Percentiles rank a stretch among this genome's conserved stretches.
Evolutionary conservation across 164 flowering plant genomes (phyloP).

Genomic region (Nelumbo lutea): DNA sequence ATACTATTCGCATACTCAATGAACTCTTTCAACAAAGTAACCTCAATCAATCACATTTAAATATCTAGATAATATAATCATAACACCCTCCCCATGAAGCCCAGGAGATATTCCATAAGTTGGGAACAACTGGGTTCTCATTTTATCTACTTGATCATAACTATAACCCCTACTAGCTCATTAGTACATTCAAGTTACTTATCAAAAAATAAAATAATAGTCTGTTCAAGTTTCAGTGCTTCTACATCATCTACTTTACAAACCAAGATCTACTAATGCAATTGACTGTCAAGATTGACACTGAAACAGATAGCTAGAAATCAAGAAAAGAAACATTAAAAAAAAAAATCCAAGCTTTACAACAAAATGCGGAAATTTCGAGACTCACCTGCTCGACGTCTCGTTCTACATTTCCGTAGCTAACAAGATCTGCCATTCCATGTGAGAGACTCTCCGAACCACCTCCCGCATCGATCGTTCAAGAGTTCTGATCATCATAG

Average conservation of each 20-base stretch:
- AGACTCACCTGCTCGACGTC: slow-evolving; percentile 70
- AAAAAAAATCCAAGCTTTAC: not conserved
- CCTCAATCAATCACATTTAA: too few relatives aligned
- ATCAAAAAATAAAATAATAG: too few relatives aligned
- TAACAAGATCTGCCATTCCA: slow-evolving; percentile 99
- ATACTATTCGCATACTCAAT: too few relatives aligned
- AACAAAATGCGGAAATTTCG: not conserved
- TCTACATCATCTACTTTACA: not conserved
- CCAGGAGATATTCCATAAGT: not conserved
- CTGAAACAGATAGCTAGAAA: not conserved
- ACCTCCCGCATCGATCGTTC: slow-evolving; percentile 59
- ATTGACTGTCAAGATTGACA: not conserved
- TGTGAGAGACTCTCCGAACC: slow-evolving; percentile 53
- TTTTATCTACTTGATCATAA: not conserved
- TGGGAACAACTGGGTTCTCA: not conserved
- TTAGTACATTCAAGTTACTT: too few relatives aligned
- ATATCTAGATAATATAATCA: not conserved
- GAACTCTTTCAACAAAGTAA: not conserved
- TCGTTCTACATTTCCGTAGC: slow-evolving; percentile 76
- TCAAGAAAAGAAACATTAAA: slow-evolving; percentile 1
- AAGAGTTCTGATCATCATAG: slow-evolving; percentile 48
- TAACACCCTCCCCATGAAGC: not conserved
- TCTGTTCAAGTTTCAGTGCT: not conserved
- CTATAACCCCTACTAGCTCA: not conserved
- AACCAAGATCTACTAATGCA: not conserved